phyloP scores from a whole-genome alignment of 768 basidiomycete genomes.

The Leccinum olivaceopallidum region DNA sequence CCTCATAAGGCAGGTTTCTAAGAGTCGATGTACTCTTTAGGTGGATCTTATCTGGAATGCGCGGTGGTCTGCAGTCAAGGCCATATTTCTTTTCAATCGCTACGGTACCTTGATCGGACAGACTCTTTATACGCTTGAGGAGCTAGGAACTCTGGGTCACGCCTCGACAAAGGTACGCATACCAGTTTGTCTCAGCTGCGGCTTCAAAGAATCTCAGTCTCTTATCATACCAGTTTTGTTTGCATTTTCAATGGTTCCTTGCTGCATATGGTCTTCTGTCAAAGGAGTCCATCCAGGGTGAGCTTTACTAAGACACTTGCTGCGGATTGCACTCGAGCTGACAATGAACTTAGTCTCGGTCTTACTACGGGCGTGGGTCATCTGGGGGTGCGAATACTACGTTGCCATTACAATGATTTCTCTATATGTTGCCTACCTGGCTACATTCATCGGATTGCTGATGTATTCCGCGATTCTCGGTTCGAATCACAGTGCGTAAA shows the following conservation, averaged over 20 bases:
- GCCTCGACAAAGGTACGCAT: slow-evolving; percentile 10
- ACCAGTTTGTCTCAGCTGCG: not conserved
- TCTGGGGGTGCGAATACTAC: slow-evolving; percentile 14
- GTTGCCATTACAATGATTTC: slow-evolving; percentile 8
- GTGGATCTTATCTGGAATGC: slow-evolving; percentile 7
- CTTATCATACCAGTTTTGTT: slow-evolving; percentile 14
- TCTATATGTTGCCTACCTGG: slow-evolving; percentile 10
- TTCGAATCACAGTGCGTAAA: not conserved
- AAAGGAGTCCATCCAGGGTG: not conserved
- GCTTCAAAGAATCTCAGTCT: not conserved
- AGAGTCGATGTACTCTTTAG: not conserved
- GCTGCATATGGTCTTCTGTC: not conserved
- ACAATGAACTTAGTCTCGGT: slow-evolving; percentile 12
- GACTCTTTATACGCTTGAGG: slow-evolving; percentile 10
- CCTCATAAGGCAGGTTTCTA: not conserved
- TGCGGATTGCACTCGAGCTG: not conserved
- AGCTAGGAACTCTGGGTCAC: slow-evolving; percentile 15
- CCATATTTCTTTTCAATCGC: slow-evolving; percentile 20
- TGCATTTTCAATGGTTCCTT: not conserved
- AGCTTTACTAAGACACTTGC: not conserved
- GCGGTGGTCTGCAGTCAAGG: slow-evolving; percentile 15
- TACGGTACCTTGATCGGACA: slow-evolving; percentile 18
- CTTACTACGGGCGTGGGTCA: slow-evolving; percentile 18
- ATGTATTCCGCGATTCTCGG: not conserved
- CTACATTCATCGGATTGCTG: not conserved